Percentiles rank a stretch among this genome's conserved stretches.
These are phyloP conservation scores for Saccharomyces uvarum DNA, from an alignment of 1,139 yeast species.

Conservation along the genomic window DNA sequence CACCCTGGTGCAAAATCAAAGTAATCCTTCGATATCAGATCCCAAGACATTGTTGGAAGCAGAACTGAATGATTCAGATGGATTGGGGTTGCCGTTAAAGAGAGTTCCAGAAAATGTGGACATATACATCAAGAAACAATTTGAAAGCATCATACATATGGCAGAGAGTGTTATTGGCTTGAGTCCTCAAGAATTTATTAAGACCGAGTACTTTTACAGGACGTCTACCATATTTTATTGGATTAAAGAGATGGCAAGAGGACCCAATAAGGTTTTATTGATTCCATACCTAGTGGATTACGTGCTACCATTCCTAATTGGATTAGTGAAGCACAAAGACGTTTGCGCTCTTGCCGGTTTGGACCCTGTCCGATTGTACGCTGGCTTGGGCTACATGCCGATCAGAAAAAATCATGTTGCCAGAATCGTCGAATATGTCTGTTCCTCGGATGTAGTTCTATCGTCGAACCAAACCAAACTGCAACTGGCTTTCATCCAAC, in stretches of 20 bases:
- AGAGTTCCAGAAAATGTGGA: slow-evolving; percentile 26
- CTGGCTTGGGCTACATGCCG: slow-evolving; percentile 53
- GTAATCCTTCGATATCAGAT: slow-evolving; percentile 42
- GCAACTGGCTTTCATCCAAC: slow-evolving; percentile 64
- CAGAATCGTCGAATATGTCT: slow-evolving; percentile 45
- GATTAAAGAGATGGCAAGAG: slow-evolving; percentile 26
- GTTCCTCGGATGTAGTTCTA: slow-evolving; percentile 29
- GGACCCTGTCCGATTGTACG: slow-evolving; percentile 47
- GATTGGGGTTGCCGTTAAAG: slow-evolving; percentile 33
- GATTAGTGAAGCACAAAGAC: slow-evolving; percentile 65
- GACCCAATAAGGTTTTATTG: slow-evolving; percentile 31
- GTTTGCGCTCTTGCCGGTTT: slow-evolving; percentile 69
- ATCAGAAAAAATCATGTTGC: slow-evolving; percentile 41
- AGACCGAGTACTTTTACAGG: slow-evolving; percentile 35
- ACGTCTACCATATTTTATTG: slow-evolving; percentile 32
- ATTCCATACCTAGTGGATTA: slow-evolving; percentile 38
- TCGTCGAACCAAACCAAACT: slow-evolving; percentile 65
- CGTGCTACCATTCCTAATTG: slow-evolving; percentile 65
- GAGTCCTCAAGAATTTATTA: slow-evolving; percentile 32
- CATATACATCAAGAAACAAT: slow-evolving; percentile 33
- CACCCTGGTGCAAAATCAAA: slow-evolving; percentile 46
- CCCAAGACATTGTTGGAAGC: slow-evolving; percentile 38
- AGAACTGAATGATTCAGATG: slow-evolving; percentile 33
- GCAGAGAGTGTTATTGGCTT: neutral
- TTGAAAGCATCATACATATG: slow-evolving; percentile 33